These are phyloP conservation scores for Cyberlindnera maritima DNA, from an alignment of 805 yeast species.

Conservation along the genomic window DNA sequence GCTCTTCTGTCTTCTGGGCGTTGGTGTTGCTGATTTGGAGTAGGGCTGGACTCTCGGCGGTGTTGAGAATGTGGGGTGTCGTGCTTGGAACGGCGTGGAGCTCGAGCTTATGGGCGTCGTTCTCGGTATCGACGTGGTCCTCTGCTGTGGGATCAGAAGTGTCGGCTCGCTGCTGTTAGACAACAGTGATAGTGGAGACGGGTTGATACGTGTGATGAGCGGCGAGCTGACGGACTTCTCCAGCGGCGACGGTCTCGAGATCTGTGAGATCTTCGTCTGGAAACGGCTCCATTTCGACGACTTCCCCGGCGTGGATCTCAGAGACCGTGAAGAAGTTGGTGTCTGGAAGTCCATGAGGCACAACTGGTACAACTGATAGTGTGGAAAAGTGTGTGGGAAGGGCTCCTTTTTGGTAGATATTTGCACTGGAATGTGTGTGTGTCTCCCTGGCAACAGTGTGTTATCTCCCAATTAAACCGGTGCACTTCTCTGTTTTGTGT, in stretches of 20 bases:
- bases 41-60: slow-evolving; percentile 23
- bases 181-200: background rate
- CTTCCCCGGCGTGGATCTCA: too few relatives aligned
- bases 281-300: slow-evolving; percentile 25
- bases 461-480: too few relatives aligned
- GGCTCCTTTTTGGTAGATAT: too few relatives aligned
- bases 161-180: background rate
- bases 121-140: slow-evolving; percentile 24
- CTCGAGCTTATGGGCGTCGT: slow-evolving; percentile 1
- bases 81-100: slow-evolving; percentile 3
- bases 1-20: slow-evolving; percentile 20
- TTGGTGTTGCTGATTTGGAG: slow-evolving; percentile 13
- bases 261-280: slow-evolving; percentile 22
- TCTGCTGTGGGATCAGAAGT: slow-evolving; percentile 2
- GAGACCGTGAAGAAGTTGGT: background rate
- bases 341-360: slow-evolving; percentile 6
- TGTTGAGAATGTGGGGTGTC: too few relatives aligned
- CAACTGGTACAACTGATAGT: background rate
- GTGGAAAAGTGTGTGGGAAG: too few relatives aligned
- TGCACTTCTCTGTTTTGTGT: too few relatives aligned
- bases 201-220: slow-evolving; percentile 1
- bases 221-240: slow-evolving; percentile 2
- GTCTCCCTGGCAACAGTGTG: too few relatives aligned
- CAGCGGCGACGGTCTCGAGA: slow-evolving; percentile 3
- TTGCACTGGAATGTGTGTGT: too few relatives aligned